phyloP scores from a whole-genome alignment of 2,329 filamentous ascomycete genomes.

The Botrytis hyacinthi region DNA sequence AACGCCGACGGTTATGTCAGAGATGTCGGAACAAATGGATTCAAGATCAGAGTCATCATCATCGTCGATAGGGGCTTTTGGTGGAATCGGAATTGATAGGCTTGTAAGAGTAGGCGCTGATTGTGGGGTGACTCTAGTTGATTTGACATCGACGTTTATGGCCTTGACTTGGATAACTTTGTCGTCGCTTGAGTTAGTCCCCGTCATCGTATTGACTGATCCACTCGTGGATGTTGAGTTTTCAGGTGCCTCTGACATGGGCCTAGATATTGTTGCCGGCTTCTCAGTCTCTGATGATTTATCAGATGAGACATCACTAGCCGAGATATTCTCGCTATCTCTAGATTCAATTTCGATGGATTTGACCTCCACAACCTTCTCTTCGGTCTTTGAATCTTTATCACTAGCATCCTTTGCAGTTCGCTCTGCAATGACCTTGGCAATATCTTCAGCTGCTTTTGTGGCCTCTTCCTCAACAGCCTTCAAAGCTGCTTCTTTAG shows the following conservation, averaged over 20 bases:
- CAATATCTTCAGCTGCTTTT: conserved; percentile 1
- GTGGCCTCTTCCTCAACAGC: conserved; percentile 22
- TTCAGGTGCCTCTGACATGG: background rate
- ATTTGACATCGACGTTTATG: background rate
- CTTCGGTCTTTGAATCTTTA: conserved; percentile 6
- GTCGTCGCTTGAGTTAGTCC: background rate
- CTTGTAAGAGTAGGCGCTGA: background rate
- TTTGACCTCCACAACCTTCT: conserved; percentile 1
- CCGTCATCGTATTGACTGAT: background rate
- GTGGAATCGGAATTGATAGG: background rate
- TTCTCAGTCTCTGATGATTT: background rate
- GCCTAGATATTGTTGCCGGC: background rate
- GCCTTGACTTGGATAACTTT: conserved; percentile 11
- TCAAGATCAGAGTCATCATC: conserved; percentile 23
- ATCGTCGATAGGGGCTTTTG: background rate
- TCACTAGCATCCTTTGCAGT: conserved; percentile 2
- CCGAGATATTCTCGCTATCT: conserved; percentile 12
- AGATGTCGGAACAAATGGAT: conserved; percentile 29
- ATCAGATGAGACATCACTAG: background rate
- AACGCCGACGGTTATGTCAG: conserved; percentile 25
- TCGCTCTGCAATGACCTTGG: background rate
- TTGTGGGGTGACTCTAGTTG: background rate
- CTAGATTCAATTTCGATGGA: conserved; percentile 6
- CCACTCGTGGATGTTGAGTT: background rate
- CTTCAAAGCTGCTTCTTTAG: conserved; percentile 21